A percentile compares a stretch with the other conserved stretches of the same genome.
Conservation (phyloP, 306 rosid genomes). For the Medicago ruthenica region DNA sequence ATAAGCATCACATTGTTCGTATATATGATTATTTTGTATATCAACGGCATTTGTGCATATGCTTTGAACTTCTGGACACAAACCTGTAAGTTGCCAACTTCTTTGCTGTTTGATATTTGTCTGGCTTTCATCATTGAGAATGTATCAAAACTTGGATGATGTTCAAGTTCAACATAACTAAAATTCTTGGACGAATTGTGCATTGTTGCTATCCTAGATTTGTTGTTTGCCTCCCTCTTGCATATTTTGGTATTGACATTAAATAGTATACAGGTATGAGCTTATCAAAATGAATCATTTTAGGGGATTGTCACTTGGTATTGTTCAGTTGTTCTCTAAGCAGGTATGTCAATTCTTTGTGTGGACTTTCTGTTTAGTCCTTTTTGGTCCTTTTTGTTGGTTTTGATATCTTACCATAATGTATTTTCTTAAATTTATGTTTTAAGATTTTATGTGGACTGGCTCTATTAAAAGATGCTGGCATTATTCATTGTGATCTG, state of each 20-base stretch:
- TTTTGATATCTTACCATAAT: slow-evolving; percentile 41
- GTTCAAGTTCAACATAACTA: slow-evolving; percentile 29
- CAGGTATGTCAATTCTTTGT: slow-evolving; percentile 63
- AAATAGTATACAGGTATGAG: slow-evolving; percentile 74
- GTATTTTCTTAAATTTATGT: slow-evolving; percentile 44
- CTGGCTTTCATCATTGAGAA: slow-evolving; percentile 21
- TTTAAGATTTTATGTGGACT: slow-evolving; percentile 83
- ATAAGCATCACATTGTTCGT: slow-evolving; percentile 98
- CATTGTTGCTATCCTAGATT: slow-evolving; percentile 27
- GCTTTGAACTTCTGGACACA: slow-evolving; percentile 95
- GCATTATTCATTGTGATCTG: slow-evolving; percentile 98
- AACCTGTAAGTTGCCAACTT: slow-evolving; percentile 77
- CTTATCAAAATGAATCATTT: slow-evolving; percentile 96
- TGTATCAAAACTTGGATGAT: slow-evolving; percentile 37
- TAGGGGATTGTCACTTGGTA: slow-evolving; percentile 91
- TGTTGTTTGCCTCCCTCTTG: slow-evolving; percentile 39
- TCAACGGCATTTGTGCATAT: slow-evolving; percentile 98
- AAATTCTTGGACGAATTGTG: slow-evolving; percentile 6
- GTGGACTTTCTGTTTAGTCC: slow-evolving; percentile 35
- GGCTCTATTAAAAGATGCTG: slow-evolving; percentile 91
- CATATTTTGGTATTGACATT: slow-evolving; percentile 47
- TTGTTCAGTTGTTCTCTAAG: slow-evolving; percentile 93
- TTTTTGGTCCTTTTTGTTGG: slow-evolving; percentile 29
- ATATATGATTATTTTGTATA: slow-evolving; percentile 92
- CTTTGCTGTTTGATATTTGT: slow-evolving; percentile 22